phyloP scores from a whole-genome alignment of 805 yeast genomes.

The Candida berthetii region DNA sequence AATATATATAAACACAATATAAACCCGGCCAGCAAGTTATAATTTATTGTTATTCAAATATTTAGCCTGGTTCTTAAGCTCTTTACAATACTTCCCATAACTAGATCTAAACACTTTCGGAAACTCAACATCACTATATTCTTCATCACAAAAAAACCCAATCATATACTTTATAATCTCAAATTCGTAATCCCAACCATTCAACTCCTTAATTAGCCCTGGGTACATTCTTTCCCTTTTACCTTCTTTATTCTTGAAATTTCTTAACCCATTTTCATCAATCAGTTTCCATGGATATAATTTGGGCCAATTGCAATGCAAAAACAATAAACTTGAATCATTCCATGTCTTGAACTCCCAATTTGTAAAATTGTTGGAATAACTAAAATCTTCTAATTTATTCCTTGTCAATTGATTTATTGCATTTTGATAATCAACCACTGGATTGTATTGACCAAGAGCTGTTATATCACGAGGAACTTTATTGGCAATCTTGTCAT shows the following conservation, averaged over 20 bases:
- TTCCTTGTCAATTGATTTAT: background rate
- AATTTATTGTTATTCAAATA: conserved; percentile 21
- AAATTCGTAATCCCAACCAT: conserved; percentile 7
- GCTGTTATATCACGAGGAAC: conserved; percentile 18
- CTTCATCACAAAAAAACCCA: conserved; percentile 12
- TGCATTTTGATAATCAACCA: conserved; percentile 9
- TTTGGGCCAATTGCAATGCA: conserved; percentile 13
- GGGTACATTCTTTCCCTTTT: conserved; percentile 7
- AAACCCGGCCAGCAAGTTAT: too few species aligned
- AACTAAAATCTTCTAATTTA: conserved; percentile 5
- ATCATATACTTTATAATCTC: conserved; percentile 3
- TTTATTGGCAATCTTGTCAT: conserved; percentile 10
- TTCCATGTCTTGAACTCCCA: conserved; percentile 12
- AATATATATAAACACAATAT: too few species aligned
- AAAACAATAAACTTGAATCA: conserved; percentile 7
- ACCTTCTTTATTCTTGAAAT: conserved; percentile 1
- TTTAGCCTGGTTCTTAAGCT: conserved; percentile 26
- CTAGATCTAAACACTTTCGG: conserved; percentile 21
- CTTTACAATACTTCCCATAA: conserved; percentile 29
- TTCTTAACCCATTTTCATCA: background rate
- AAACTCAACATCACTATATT: conserved; percentile 18
- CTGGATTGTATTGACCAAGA: conserved; percentile 31
- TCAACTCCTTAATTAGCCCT: conserved; percentile 3
- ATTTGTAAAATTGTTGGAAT: conserved; percentile 5
- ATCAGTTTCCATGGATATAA: conserved; percentile 8